Evolutionary conservation across 768 basidiomycete genomes (phyloP).

Genomic region (Pleurotus sapidus): DNA sequence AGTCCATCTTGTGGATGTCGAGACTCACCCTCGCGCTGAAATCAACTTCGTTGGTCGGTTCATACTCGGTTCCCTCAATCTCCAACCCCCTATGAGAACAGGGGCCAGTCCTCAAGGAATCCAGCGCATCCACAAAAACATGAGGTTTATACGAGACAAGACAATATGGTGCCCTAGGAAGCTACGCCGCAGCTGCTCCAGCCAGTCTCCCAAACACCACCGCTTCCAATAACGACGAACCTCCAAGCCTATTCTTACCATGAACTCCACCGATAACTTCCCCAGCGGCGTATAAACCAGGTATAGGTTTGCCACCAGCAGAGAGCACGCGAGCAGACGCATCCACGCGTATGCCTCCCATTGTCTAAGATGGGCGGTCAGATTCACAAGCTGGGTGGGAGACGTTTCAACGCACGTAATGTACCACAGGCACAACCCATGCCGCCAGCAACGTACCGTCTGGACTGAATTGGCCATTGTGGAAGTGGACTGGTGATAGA

Average conservation of each 20-base stretch:
- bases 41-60: too few relatives aligned
- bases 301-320: conserved; percentile 11
- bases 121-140: too few relatives aligned
- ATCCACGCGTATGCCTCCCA: conserved; percentile 23
- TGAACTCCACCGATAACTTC: conserved; percentile 27
- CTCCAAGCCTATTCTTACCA: conserved; percentile 23
- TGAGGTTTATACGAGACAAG: too few relatives aligned
- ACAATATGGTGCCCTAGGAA: too few relatives aligned
- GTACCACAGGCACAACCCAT: conserved; percentile 23
- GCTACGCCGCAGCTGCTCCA: conserved; percentile 15
- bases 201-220: conserved; percentile 26
- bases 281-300: conserved; percentile 22
- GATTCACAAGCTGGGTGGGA: background rate
- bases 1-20: background rate
- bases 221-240: conserved; percentile 23
- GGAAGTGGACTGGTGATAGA: conserved; percentile 7
- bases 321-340: conserved; percentile 17
- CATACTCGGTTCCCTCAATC: too few relatives aligned
- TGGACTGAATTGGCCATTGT: conserved; percentile 11
- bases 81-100: too few relatives aligned
- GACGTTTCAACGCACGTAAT: conserved; percentile 14
- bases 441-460: conserved; percentile 19
- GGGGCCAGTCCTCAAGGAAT: too few relatives aligned
- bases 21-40: too few relatives aligned
- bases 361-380: conserved; percentile 14